These are phyloP conservation scores for Ogataea minuta DNA, from an alignment of 805 yeast species.

Conservation along the genomic window DNA sequence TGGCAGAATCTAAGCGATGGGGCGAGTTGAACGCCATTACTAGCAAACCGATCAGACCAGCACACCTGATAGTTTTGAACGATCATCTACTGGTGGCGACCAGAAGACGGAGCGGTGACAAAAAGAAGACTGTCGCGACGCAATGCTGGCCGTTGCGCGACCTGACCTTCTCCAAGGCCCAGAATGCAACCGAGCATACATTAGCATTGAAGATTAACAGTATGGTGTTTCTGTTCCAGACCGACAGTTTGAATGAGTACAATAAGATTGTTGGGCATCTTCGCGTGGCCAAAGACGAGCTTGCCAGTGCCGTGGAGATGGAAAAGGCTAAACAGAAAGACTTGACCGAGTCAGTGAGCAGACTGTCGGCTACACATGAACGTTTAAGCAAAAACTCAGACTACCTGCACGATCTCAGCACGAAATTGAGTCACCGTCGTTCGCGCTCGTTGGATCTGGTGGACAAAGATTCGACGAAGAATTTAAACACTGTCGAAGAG, in stretches of 20 bases:
- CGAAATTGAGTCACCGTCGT: slow-evolving; percentile 56
- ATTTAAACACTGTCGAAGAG: slow-evolving; percentile 41
- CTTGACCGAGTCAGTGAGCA: slow-evolving; percentile 43
- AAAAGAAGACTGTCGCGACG: slow-evolving; percentile 51
- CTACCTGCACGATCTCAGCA: slow-evolving; percentile 55
- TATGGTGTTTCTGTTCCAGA: slow-evolving; percentile 52
- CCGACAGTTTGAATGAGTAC: slow-evolving; percentile 58
- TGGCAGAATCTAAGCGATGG: slow-evolving; percentile 83
- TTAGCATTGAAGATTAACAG: slow-evolving; percentile 20
- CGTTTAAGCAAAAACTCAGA: slow-evolving; percentile 33
- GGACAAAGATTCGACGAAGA: slow-evolving; percentile 22
- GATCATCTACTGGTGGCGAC: slow-evolving; percentile 77
- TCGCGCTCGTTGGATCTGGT: slow-evolving; percentile 48
- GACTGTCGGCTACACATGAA: slow-evolving; percentile 33
- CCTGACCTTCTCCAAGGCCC: slow-evolving; percentile 45
- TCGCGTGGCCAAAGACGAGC: slow-evolving; percentile 60
- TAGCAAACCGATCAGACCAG: slow-evolving; percentile 72
- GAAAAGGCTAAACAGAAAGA: slow-evolving; percentile 45
- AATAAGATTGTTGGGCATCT: slow-evolving; percentile 52
- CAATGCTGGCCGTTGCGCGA: slow-evolving; percentile 78
- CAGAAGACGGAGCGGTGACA: slow-evolving; percentile 42
- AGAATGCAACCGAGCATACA: slow-evolving; percentile 20
- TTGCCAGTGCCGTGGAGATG: slow-evolving; percentile 52
- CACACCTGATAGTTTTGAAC: slow-evolving; percentile 73
- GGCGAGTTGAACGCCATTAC: slow-evolving; percentile 82